Evolutionary conservation across 352 stramenopile species (phyloP), one percentile per base, ranked within the genome.

Genomic region (Peronospora belbahrii): DNA sequence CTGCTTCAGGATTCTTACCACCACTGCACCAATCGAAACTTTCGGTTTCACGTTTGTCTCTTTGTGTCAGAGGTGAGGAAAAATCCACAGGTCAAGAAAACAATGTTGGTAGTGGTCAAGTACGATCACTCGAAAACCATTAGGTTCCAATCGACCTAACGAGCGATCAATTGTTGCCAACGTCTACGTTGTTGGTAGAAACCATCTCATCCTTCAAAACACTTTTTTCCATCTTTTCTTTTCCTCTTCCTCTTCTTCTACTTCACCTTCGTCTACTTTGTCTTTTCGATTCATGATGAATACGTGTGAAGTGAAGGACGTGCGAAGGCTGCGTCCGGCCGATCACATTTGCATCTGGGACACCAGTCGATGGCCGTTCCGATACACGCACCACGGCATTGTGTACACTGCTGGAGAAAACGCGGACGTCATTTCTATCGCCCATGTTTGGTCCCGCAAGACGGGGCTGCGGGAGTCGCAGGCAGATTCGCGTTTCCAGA

Each of bases 271-370:
- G 11, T 42, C 36, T 7, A 36, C 38, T 18, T 30, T 6, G 0
- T 39, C 31, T 19, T 27, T 19, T 27, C 31, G 15, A 17, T 20
- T 23, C 18, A 48, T 15, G 11, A 70, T 88, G 76, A 85, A 88
- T 55, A 83, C 70, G 10, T 83, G 70, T 52, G 65, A 52, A 14
- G 74, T 88, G 49, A 59, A 72, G 42, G 52, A 69, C 49, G 74
- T 89, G 1, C 42, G 53, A 34, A 73, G 59, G 41, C 64, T 89
- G n/a, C 72, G 75, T 40, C 42, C 44, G 17, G 70, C 56, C 7
- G 78, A 89, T 63, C 78, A 89, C 52, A 73, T 89, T 19, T 84
- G 68, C 56, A 85, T 89, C 44, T 89, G 78, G 78, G 78, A 89
- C 52, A 80, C 72, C 14, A 77, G 57, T 41, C 74, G 78, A 24